Base-by-base conservation (phyloP, 2,329 filamentous ascomycete species). In the Rhexocercosporidium sp. region DNA sequence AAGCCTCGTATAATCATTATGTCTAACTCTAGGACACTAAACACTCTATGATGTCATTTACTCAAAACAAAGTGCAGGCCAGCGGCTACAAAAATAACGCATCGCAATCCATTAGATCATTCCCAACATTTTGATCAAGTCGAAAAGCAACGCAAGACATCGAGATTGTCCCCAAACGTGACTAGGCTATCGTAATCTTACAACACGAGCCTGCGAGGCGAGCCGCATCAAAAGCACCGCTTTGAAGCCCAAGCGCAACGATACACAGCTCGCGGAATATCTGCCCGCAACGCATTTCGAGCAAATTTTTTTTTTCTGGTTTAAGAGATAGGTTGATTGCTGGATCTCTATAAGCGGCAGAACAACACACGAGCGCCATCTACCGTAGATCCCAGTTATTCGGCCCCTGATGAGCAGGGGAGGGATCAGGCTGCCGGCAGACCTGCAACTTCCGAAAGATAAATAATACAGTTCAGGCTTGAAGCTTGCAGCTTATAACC, bases 341-440 rank as follows among this genome's bases (percentile, higher is more conserved):
- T n/a, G 20, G n/a, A 20, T 47, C 44, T 39, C 53, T n/a, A 39
- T n/a, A 39, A 25, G 20, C 53, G 29, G 31, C 53, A 57, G 31
- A 34, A 41, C 54, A 57, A 20, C 54, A 57, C 54, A 57, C 54
- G 11, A 41, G n/a, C 34, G 34, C 34, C 54, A 41, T 39, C 12
- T 57, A 25, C 18, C n/a, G n/a, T 37, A 37, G 25, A 37, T 18
- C 12, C 54, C 41, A 53, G 49, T 12, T 25, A 14, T 34, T 57
- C 31, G 16, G 31, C 34, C 54, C 34, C 54, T 41, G 34, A 57
- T 41, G n/a, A 18, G n/a, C 54, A 18, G n/a, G 54, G 34, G n/a
- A 57, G 54, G 54, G 31, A 57, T 39, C 54, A 57, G 54, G 31
- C 54, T 57, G 41, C 54, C 34, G 54, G 34, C 34, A 57, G 31